Percentiles rank a stretch among this genome's conserved stretches.
Conservation (phyloP, 768 basidiomycete genomes). For the Nevesoporus exiguus region DNA sequence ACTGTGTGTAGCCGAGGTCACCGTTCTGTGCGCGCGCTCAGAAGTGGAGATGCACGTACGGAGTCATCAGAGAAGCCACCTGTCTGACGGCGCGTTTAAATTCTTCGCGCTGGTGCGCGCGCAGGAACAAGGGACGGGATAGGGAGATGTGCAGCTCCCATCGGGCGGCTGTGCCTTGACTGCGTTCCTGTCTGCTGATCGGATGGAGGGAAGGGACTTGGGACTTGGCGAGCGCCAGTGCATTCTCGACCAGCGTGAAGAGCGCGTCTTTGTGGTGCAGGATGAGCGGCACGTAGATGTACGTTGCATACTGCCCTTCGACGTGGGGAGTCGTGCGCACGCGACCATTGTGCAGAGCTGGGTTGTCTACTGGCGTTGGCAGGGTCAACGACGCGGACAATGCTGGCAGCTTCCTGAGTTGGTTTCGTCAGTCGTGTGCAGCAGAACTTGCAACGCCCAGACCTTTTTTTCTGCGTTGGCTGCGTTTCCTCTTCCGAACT, state of each 20-base stretch:
- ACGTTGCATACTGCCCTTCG: conserved; percentile 80
- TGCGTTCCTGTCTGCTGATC: conserved; percentile 31
- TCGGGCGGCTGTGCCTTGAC: neutral
- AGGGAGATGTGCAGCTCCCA: conserved; percentile 79
- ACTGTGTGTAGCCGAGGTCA: conserved; percentile 37
- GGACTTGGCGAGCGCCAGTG: conserved; percentile 41
- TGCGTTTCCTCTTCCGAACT: conserved; percentile 44
- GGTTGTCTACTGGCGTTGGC: conserved; percentile 62
- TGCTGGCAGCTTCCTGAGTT: conserved; percentile 56
- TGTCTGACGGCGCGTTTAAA: conserved; percentile 59
- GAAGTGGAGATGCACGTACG: conserved; percentile 37
- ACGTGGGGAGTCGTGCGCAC: conserved; percentile 72
- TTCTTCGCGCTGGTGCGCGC: conserved; percentile 74
- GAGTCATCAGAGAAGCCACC: conserved; percentile 42
- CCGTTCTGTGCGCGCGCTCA: conserved; percentile 1
- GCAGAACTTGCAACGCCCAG: neutral
- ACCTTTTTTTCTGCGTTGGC: conserved; percentile 43
- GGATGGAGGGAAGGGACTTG: conserved; percentile 47
- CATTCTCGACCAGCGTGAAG: conserved; percentile 43
- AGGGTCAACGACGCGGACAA: conserved; percentile 49
- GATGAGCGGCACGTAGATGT: conserved; percentile 69
- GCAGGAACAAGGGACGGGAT: conserved; percentile 75
- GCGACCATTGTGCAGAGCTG: conserved; percentile 81
- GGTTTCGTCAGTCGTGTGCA: neutral
- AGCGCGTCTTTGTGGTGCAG: conserved; percentile 44